Percentiles rank a stretch among this genome's conserved stretches.
Conservation (phyloP, 495 filamentous ascomycete genomes). For the Daldinia bambusicola region DNA sequence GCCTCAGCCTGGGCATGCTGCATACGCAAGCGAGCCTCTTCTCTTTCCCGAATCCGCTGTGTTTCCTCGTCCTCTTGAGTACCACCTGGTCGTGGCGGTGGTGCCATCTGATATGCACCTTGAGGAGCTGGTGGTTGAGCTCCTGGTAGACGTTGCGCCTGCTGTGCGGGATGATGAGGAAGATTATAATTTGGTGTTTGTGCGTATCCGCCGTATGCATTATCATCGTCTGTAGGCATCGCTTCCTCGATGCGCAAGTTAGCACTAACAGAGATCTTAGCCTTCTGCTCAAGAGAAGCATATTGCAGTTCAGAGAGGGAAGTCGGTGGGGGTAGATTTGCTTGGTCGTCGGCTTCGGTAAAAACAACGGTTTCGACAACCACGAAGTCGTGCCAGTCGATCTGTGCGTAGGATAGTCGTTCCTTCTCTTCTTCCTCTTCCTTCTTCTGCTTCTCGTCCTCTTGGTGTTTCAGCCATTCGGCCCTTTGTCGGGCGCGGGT, state of each 20-base stretch:
- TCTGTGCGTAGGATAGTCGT: conserved; percentile 83
- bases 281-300: conserved; percentile 93
- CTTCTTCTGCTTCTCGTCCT: conserved; percentile 86
- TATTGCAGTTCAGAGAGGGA: conserved; percentile 90
- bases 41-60: conserved; percentile 71
- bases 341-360: conserved; percentile 86
- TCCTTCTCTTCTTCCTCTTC: conserved; percentile 90
- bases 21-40: conserved; percentile 74
- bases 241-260: conserved; percentile 93
- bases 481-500: conserved; percentile 83
- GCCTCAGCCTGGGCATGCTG: conserved; percentile 82
- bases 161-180: conserved; percentile 48
- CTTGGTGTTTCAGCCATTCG: conserved; percentile 85
- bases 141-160: conserved; percentile 22
- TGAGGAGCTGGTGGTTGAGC: conserved; percentile 52
- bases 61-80: conserved; percentile 73
- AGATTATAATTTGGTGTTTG: conserved; percentile 51
- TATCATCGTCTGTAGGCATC: conserved; percentile 81
- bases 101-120: conserved; percentile 50
- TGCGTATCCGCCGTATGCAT: conserved; percentile 66
- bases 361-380: conserved; percentile 97
- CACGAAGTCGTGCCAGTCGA: conserved; percentile 98
- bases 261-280: conserved; percentile 81
- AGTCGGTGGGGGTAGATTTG: conserved; percentile 87
- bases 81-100: conserved; percentile 41